These are phyloP conservation scores for Plectranthus barbatus DNA, from an alignment of 257 asterid genomes.

Conservation along the genomic window DNA sequence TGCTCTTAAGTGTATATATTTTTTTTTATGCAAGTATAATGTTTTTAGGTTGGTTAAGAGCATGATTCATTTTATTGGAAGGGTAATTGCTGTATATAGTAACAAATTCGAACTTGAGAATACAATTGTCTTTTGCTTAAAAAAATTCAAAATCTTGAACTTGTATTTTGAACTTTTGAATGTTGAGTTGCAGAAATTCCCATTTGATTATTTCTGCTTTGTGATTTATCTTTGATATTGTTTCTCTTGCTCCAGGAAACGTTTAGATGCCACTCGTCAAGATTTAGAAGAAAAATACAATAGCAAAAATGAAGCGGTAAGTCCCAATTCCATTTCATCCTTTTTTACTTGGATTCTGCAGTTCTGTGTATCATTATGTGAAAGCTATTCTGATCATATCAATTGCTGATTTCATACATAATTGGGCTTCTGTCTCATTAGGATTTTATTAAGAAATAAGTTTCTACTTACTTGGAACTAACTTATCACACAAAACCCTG, in stretches of 20 bases:
- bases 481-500: too few relatives aligned
- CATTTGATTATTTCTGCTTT: neutral
- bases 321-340: slow-evolving; percentile 9
- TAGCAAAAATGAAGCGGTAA: slow-evolving; percentile 91
- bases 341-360: too few relatives aligned
- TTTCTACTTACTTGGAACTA: too few relatives aligned
- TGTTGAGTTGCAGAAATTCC: neutral
- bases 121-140: neutral
- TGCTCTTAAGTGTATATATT: neutral
- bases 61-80: neutral
- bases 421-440: too few relatives aligned
- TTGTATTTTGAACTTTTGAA: neutral
- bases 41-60: neutral
- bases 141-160: neutral
- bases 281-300: slow-evolving; percentile 89
- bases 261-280: slow-evolving; percentile 70
- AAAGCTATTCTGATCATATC: too few relatives aligned
- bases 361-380: too few relatives aligned
- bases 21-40: neutral
- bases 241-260: slow-evolving; percentile 50
- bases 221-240: neutral
- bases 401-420: too few relatives aligned
- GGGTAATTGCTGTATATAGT: neutral
- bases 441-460: too few relatives aligned
- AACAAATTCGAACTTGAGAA: neutral